Conservation (phyloP, 441 rosid genomes). For the Bocquillonia castaneifolia region DNA sequence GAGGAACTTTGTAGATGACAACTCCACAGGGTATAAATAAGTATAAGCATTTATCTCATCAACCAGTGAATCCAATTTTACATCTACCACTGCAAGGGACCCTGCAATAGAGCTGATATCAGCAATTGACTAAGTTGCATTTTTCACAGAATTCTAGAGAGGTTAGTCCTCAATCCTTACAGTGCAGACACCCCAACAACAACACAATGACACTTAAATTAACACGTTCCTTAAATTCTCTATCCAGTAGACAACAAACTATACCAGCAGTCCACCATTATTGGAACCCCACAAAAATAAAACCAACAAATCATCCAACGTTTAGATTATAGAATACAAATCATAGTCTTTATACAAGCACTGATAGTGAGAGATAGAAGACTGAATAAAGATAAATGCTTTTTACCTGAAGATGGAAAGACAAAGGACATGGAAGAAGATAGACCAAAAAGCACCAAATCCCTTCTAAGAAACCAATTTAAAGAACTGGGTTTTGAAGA, state of each 20-base stretch:
- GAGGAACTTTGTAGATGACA: conserved; percentile 55
- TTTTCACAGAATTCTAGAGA: neutral
- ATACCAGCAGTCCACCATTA: neutral
- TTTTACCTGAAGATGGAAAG: conserved; percentile 48
- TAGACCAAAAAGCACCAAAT: conserved; percentile 55
- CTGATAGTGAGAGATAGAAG: no score
- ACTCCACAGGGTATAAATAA: conserved; percentile 58
- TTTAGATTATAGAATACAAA: neutral
- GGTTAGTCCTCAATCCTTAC: neutral
- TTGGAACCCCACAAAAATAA: neutral
- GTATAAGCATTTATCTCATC: conserved; percentile 83
- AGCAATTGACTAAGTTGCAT: neutral
- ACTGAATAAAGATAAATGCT: neutral
- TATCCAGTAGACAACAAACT: neutral
- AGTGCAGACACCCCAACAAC: neutral
- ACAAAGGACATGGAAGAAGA: conserved; percentile 48
- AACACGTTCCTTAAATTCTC: neutral
- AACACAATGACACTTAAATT: neutral
- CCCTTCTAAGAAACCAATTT: conserved; percentile 53
- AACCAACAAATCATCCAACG: neutral
- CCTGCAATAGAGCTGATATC: conserved; percentile 38
- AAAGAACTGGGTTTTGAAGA: conserved; percentile 30
- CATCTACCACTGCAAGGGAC: conserved; percentile 45
- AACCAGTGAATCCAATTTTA: conserved; percentile 47
- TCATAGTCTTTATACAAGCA: no score